Percentiles rank a stretch among this genome's conserved stretches.
These are phyloP conservation scores for Hyaloscypha bicolor DNA, from an alignment of 495 filamentous ascomycete species.

Conservation along the genomic window DNA sequence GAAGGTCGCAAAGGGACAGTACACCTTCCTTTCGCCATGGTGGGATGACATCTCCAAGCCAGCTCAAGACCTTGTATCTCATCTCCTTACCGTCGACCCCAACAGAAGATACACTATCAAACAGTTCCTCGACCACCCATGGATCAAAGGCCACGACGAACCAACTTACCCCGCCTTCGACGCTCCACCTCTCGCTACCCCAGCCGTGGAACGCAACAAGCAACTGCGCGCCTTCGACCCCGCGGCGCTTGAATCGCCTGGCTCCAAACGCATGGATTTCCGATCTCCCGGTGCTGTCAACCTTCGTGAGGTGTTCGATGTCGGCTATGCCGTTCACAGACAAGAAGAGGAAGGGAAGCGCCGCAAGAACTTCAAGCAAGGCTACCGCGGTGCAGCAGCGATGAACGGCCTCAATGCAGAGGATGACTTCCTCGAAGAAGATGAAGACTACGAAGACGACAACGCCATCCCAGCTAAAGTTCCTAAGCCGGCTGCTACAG, in stretches of 20 bases:
- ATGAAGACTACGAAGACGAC: slow-evolving; percentile 52
- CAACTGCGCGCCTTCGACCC: slow-evolving; percentile 54
- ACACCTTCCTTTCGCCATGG: slow-evolving; percentile 97
- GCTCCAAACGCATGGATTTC: slow-evolving; percentile 80
- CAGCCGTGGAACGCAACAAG: slow-evolving; percentile 55
- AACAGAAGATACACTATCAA: slow-evolving; percentile 87
- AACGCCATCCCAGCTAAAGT: slow-evolving; percentile 63
- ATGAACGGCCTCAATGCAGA: slow-evolving; percentile 72
- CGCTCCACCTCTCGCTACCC: slow-evolving; percentile 76
- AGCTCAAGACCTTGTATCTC: slow-evolving; percentile 90
- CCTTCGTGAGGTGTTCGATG: slow-evolving; percentile 94
- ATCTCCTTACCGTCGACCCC: slow-evolving; percentile 90
- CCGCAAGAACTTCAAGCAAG: slow-evolving; percentile 71
- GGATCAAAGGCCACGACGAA: slow-evolving; percentile 82
- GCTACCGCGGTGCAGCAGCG: slow-evolving; percentile 59
- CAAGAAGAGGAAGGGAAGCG: slow-evolving; percentile 96
- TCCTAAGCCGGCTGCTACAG: slow-evolving; percentile 56
- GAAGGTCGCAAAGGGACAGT: slow-evolving; percentile 95
- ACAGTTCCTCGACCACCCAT: slow-evolving; percentile 89
- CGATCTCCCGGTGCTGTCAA: slow-evolving; percentile 94
- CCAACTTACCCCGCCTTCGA: slow-evolving; percentile 71
- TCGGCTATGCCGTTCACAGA: slow-evolving; percentile 92
- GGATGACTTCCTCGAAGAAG: slow-evolving; percentile 55
- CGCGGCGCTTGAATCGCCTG: slow-evolving; percentile 57
- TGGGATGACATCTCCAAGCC: slow-evolving; percentile 99